A percentile compares a stretch with the other conserved stretches of the same genome.
Conservation (phyloP, 2,329 filamentous ascomycete species). For the Claviceps sorghi region DNA sequence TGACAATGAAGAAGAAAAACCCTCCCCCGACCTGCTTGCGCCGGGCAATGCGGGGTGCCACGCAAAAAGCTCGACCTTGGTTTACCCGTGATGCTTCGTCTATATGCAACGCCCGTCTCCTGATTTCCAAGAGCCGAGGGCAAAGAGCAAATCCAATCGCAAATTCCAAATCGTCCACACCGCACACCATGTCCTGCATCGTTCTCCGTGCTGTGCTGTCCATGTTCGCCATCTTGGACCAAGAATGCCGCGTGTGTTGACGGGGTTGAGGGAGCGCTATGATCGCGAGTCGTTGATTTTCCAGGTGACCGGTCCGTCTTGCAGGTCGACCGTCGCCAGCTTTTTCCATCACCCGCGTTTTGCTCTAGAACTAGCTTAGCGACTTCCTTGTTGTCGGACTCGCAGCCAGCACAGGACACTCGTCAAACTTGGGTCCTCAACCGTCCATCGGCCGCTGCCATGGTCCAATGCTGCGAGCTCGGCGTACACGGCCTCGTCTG, state of each 20-base stretch:
- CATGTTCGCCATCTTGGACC: neutral
- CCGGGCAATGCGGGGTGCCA: slow-evolving; percentile 3
- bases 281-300: too few relatives aligned
- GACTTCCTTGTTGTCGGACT: slow-evolving; percentile 13
- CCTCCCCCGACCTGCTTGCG: neutral
- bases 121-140: neutral
- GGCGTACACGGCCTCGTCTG: slow-evolving; percentile 43
- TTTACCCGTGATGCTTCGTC: neutral
- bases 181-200: slow-evolving; percentile 1
- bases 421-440: slow-evolving; percentile 44
- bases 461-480: slow-evolving; percentile 40
- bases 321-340: neutral
- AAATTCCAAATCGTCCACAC: neutral
- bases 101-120: neutral
- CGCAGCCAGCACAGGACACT: slow-evolving; percentile 45
- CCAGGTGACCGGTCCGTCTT: neutral
- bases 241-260: neutral
- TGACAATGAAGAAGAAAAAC: neutral
- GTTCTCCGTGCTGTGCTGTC: neutral
- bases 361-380: neutral
- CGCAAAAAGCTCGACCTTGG: neutral
- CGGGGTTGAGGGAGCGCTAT: neutral
- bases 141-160: neutral
- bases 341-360: too few relatives aligned
- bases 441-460: slow-evolving; percentile 44